These are phyloP conservation scores for Penicillium sp. DNA, from an alignment of 2,329 filamentous ascomycete species.

Conservation along the genomic window DNA sequence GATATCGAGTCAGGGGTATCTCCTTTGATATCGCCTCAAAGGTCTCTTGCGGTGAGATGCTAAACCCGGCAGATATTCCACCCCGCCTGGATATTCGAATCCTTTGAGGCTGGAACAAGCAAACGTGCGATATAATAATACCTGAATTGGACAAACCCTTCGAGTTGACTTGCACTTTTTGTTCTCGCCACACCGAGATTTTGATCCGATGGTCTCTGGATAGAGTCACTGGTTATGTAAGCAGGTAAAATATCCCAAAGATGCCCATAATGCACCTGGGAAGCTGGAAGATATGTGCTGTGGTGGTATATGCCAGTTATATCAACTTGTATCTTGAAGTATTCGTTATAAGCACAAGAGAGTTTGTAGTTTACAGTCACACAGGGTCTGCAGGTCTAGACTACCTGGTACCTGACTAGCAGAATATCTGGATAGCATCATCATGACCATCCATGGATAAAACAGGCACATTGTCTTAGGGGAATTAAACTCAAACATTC, in stretches of 20 bases:
- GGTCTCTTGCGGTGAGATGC: neutral
- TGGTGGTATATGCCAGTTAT: neutral
- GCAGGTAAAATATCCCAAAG: neutral
- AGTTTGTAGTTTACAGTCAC: neutral
- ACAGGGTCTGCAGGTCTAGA: neutral
- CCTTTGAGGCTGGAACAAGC: neutral
- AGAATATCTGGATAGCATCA: neutral
- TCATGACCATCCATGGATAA: neutral
- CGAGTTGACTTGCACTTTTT: neutral
- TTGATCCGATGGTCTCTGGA: constrained; percentile 12
- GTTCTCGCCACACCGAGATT: constrained; percentile 21
- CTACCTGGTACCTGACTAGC: neutral
- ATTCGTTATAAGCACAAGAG: neutral
- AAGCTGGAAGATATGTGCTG: neutral
- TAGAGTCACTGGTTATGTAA: constrained; percentile 13
- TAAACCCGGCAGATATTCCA: neutral
- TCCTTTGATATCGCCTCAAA: neutral
- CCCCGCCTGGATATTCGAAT: neutral
- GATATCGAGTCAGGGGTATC: constrained; percentile 3
- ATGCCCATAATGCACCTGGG: neutral
- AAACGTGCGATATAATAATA: neutral
- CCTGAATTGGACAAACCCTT: neutral
- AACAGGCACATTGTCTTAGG: neutral
- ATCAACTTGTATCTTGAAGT: neutral
- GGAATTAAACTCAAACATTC: neutral